These are phyloP conservation scores for Polytrichum formosum DNA, from an alignment of 225 moss, liverwort and hornwort genomes.

Conservation along the genomic window DNA sequence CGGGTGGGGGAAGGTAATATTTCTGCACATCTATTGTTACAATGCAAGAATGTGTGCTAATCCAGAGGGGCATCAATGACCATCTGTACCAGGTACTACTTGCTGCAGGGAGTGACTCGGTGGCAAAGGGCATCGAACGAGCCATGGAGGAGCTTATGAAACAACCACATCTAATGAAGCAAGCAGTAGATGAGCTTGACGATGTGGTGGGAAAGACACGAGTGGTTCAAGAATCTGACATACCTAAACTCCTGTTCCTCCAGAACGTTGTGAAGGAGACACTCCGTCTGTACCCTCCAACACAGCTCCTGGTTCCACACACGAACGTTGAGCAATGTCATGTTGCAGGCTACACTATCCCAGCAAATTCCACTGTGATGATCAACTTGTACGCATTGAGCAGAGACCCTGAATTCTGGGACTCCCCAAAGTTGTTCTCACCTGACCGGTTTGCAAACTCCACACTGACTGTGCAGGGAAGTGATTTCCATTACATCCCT, in stretches of 20 bases:
- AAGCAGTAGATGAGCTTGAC: conserved; percentile 50
- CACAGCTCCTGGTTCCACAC: conserved; percentile 45
- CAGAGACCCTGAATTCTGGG: conserved; percentile 49
- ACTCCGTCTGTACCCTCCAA: conserved; percentile 47
- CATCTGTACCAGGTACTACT: conserved; percentile 29
- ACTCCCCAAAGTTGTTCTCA: conserved; percentile 35
- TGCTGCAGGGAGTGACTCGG: conserved; percentile 35
- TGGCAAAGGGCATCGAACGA: conserved; percentile 27
- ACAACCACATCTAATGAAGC: conserved; percentile 19
- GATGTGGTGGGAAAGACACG: conserved; percentile 39
- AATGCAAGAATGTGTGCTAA: too few relatives aligned
- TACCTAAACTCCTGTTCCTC: conserved; percentile 39
- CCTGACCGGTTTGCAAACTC: conserved; percentile 46
- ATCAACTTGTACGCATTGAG: conserved; percentile 55
- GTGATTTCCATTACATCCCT: conserved; percentile 45
- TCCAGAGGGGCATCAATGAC: too few relatives aligned
- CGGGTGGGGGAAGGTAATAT: too few relatives aligned
- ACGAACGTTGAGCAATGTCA: conserved; percentile 31
- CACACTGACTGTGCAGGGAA: conserved; percentile 27
- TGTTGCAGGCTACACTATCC: conserved; percentile 51
- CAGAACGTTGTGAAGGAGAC: conserved; percentile 55
- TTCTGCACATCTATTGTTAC: too few relatives aligned
- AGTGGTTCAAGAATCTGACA: conserved; percentile 47
- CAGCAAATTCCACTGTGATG: conserved; percentile 36
- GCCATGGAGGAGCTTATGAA: conserved; percentile 38